A percentile compares a stretch with the other conserved stretches of the same genome.
Evolutionary conservation across 2,329 filamentous ascomycete genomes (phyloP).

Genomic region (Botrytis tulipae): DNA sequence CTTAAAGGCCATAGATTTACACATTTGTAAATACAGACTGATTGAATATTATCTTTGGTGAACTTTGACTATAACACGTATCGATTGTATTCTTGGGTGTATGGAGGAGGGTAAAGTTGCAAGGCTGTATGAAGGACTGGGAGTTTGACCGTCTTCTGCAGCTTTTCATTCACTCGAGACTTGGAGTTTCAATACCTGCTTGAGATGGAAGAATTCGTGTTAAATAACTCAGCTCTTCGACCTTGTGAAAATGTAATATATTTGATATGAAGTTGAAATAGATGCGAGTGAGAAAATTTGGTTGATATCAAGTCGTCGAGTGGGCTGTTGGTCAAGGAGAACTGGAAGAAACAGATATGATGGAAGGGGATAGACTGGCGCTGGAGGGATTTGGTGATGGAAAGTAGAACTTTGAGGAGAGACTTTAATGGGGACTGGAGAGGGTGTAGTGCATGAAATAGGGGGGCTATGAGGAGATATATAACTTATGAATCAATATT

Average conservation of each 20-base stretch:
- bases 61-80: rapidly evolving
- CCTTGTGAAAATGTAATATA: rapidly evolving
- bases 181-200: neutral
- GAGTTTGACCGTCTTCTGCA: neutral
- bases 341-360: neutral
- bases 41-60: neutral
- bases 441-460: too few species aligned
- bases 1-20: neutral
- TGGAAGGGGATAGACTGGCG: rapidly evolving
- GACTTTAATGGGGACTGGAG: neutral
- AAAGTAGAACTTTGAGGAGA: too few species aligned
- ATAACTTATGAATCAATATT: neutral
- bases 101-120: too few species aligned
- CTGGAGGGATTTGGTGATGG: neutral
- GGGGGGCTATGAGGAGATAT: too few species aligned
- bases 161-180: neutral
- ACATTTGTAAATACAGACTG: rapidly evolving
- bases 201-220: too few species aligned
- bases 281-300: neutral
- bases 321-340: rapidly evolving
- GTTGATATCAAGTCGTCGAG: neutral
- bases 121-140: too few species aligned
- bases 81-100: neutral
- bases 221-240: too few species aligned
- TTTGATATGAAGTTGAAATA: rapidly evolving